Evolutionary conservation across 305 asterid genomes (phyloP).

Genomic region (Fraxinus platypoda): DNA sequence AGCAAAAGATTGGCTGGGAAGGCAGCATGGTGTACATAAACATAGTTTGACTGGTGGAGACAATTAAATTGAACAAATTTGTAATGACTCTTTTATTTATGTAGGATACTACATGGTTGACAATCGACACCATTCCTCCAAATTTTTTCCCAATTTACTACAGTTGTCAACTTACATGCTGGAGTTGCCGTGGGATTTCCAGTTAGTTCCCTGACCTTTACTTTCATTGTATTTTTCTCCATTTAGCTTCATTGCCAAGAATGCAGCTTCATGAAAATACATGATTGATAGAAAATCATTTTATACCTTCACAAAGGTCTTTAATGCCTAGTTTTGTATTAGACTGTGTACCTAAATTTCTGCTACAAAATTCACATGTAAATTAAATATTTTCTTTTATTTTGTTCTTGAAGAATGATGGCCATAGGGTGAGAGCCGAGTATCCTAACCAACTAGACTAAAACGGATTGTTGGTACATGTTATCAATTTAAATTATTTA

Average conservation of each 20-base stretch:
- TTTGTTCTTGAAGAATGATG: constrained; percentile 52
- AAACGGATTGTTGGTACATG: background rate
- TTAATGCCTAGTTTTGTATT: background rate
- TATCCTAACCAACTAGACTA: background rate
- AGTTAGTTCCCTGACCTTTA: constrained; percentile 39
- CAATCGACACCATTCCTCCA: background rate
- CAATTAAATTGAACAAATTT: background rate
- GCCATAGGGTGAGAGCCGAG: constrained; percentile 25
- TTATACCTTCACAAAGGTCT: background rate
- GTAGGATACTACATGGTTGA: constrained; percentile 87
- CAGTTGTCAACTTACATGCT: constrained; percentile 57
- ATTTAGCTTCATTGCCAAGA: background rate
- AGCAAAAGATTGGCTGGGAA: constrained; percentile 27
- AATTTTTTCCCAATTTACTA: background rate
- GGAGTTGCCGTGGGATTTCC: constrained; percentile 87
- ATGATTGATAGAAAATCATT: background rate
- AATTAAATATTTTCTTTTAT: background rate
- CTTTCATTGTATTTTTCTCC: background rate
- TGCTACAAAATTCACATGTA: background rate
- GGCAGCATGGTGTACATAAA: constrained; percentile 29
- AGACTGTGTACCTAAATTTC: background rate
- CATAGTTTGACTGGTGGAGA: constrained; percentile 27
- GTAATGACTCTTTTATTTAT: too few species aligned
- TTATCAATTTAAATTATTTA: background rate
- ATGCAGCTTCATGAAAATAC: background rate